Evolutionary conservation across 352 stramenopile species (phyloP).

Genomic region (Phytophthora multivora): DNA sequence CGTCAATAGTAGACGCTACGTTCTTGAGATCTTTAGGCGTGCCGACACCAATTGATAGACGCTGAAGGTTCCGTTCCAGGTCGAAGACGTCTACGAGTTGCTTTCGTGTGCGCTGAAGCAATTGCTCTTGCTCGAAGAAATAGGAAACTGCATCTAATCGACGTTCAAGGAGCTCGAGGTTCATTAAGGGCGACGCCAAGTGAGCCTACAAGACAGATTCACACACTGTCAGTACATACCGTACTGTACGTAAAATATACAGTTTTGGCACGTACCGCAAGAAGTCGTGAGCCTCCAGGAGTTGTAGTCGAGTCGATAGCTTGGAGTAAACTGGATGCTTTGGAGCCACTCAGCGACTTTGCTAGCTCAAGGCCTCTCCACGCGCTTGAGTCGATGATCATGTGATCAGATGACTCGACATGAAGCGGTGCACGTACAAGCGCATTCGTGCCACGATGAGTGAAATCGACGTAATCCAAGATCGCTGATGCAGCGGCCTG

Average conservation of each 20-base stretch:
- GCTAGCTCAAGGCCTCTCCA: slow-evolving; percentile 76
- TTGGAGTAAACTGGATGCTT: slow-evolving; percentile 63
- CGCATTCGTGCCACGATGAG: slow-evolving; percentile 41
- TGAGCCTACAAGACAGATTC: slow-evolving; percentile 45
- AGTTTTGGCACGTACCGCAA: slow-evolving; percentile 45
- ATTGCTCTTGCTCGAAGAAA: slow-evolving; percentile 50
- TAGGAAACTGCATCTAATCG: slow-evolving; percentile 62
- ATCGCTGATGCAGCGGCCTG: slow-evolving; percentile 56
- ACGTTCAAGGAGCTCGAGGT: slow-evolving; percentile 49
- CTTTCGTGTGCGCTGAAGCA: slow-evolving; percentile 57
- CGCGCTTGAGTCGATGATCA: slow-evolving; percentile 81
- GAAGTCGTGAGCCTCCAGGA: slow-evolving; percentile 62
- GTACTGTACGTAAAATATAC: neutral
- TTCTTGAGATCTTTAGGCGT: slow-evolving; percentile 79
- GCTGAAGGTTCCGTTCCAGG: slow-evolving; percentile 74
- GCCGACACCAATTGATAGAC: slow-evolving; percentile 56
- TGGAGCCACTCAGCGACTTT: slow-evolving; percentile 64
- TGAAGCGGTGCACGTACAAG: slow-evolving; percentile 52
- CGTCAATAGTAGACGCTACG: slow-evolving; percentile 59
- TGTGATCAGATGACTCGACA: slow-evolving; percentile 70
- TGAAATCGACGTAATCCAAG: slow-evolving; percentile 73
- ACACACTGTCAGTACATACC: neutral
- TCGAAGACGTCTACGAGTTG: slow-evolving; percentile 66
- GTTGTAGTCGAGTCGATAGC: slow-evolving; percentile 71
- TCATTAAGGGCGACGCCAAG: slow-evolving; percentile 64